Conservation (phyloP, 2,329 filamentous ascomycete species). For the Apiospora phragmitis region DNA sequence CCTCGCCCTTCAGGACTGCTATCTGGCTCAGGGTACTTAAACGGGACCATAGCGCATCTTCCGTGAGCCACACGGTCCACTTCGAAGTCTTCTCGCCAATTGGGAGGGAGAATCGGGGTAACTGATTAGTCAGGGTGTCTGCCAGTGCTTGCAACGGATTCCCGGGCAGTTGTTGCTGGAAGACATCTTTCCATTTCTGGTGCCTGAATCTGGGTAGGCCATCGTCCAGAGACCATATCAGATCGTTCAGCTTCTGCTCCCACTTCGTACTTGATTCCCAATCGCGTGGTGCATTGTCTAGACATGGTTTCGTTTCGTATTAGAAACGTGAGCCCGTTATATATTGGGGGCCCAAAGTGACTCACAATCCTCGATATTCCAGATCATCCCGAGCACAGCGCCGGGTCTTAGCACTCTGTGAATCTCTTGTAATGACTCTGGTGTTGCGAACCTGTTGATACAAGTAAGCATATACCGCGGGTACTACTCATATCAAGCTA, state of each 20-base stretch:
- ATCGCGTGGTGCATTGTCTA: slow-evolving; percentile 60
- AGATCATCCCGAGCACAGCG: slow-evolving; percentile 65
- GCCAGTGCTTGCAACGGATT: slow-evolving; percentile 53
- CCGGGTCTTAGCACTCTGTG: slow-evolving; percentile 63
- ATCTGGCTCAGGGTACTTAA: slow-evolving; percentile 69
- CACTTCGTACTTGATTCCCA: slow-evolving; percentile 60
- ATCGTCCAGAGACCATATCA: slow-evolving; percentile 57
- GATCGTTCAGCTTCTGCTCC: slow-evolving; percentile 62
- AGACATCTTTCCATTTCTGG: slow-evolving; percentile 62
- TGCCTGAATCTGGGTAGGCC: slow-evolving; percentile 66
- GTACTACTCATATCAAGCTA: background rate
- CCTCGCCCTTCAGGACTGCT: slow-evolving; percentile 54
- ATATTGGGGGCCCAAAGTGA: slow-evolving; percentile 15
- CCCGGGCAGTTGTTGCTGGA: slow-evolving; percentile 57
- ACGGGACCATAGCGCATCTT: slow-evolving; percentile 64
- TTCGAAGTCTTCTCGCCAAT: slow-evolving; percentile 56
- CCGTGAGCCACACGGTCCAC: slow-evolving; percentile 59
- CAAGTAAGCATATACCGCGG: background rate
- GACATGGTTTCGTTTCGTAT: slow-evolving; percentile 16
- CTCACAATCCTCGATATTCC: slow-evolving; percentile 74
- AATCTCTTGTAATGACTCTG: slow-evolving; percentile 64
- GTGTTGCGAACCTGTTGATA: slow-evolving; percentile 64
- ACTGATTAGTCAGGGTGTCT: slow-evolving; percentile 38
- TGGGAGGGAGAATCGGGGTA: slow-evolving; percentile 59
- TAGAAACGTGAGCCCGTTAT: background rate